phyloP scores from a whole-genome alignment of 2,329 filamentous ascomycete species.

The Pseudonectria buxi region DNA sequence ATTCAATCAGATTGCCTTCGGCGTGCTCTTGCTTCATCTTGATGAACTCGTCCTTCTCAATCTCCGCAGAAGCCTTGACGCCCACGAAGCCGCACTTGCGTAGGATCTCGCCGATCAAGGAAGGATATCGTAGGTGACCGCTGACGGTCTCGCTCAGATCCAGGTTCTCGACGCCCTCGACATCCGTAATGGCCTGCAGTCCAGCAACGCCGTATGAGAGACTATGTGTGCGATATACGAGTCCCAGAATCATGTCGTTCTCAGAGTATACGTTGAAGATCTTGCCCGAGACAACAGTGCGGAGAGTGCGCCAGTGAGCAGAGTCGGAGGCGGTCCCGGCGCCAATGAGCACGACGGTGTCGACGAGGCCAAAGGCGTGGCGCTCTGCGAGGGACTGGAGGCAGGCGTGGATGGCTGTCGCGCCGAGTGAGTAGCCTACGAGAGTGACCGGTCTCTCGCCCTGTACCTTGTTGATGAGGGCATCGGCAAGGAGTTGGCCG shows the following conservation, averaged over 20 bases:
- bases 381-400: conserved; percentile 69
- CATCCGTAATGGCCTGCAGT: conserved; percentile 62
- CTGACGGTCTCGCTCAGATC: conserved; percentile 47
- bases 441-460: conserved; percentile 76
- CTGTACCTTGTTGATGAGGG: conserved; percentile 72
- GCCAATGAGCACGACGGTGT: conserved; percentile 77
- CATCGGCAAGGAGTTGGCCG: conserved; percentile 72
- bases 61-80: conserved; percentile 37
- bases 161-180: conserved; percentile 57
- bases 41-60: conserved; percentile 47
- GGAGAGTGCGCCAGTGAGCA: conserved; percentile 68
- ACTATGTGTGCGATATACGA: conserved; percentile 78
- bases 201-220: conserved; percentile 80
- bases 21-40: conserved; percentile 34
- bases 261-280: conserved; percentile 84
- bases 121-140: conserved; percentile 47
- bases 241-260: conserved; percentile 81
- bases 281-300: conserved; percentile 71
- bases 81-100: conserved; percentile 44
- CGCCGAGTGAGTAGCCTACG: conserved; percentile 75
- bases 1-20: conserved; percentile 25
- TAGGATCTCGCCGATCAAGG: conserved; percentile 45
- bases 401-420: conserved; percentile 76
- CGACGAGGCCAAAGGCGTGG: conserved; percentile 74
- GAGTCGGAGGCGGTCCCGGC: conserved; percentile 67